Percentiles rank a stretch among this genome's conserved stretches.
These are phyloP conservation scores for Juncus effusus DNA, from an alignment of 176 grass and related monocot species.

Conservation along the genomic window DNA sequence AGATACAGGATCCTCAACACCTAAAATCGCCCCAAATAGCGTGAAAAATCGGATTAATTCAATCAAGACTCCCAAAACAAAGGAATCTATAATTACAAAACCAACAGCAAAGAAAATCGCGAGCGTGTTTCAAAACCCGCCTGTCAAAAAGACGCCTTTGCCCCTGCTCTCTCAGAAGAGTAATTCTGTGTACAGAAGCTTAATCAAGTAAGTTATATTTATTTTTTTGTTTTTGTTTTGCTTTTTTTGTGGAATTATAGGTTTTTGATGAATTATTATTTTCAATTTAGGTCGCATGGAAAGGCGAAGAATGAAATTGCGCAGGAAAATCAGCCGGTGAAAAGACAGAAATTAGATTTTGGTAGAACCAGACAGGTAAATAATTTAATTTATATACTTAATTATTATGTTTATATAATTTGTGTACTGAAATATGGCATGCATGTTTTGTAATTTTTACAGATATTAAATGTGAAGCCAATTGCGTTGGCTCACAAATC, in stretches of 20 bases:
- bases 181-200: constrained; percentile 34
- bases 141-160: constrained; percentile 22
- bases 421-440: neutral
- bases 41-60: constrained; percentile 10
- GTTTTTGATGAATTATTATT: neutral
- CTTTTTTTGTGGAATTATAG: neutral
- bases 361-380: constrained; percentile 74
- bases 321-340: constrained; percentile 82
- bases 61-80: constrained; percentile 4
- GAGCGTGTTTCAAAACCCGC: constrained; percentile 16
- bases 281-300: constrained; percentile 10
- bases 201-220: constrained; percentile 49
- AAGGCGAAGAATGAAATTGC: constrained; percentile 40
- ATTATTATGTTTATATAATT: too few relatives aligned
- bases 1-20: constrained; percentile 38
- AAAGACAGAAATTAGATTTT: constrained; percentile 81
- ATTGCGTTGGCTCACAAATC: constrained; percentile 63
- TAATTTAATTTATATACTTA: neutral
- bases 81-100: neutral
- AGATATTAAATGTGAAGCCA: constrained; percentile 85
- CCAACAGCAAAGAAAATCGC: constrained; percentile 7
- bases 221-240: neutral
- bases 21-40: constrained; percentile 24
- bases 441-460: constrained; percentile 17
- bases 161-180: constrained; percentile 24